Evolutionary conservation across 2,329 filamentous ascomycete genomes (phyloP).

Genomic region (Trichophyton schoenleinii): DNA sequence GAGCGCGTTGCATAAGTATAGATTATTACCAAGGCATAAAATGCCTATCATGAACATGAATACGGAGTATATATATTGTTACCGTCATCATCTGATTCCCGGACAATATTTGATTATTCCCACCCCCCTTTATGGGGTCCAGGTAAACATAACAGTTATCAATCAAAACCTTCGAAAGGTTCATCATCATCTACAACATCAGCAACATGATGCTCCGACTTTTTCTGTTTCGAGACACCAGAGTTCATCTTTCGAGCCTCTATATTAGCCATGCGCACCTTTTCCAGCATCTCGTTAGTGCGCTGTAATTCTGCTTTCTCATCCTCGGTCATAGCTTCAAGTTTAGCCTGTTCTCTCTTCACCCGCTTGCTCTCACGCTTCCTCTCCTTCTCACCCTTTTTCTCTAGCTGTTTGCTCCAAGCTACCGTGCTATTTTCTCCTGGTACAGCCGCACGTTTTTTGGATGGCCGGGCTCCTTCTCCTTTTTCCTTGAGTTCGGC

Average conservation of each 20-base stretch:
- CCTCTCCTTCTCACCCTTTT: constrained; percentile 49
- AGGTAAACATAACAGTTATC: background rate
- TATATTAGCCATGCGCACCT: constrained; percentile 48
- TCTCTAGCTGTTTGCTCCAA: constrained; percentile 60
- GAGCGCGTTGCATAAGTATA: background rate
- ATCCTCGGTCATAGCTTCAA: constrained; percentile 56
- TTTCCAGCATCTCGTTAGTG: constrained; percentile 50
- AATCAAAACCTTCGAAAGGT: constrained; percentile 49
- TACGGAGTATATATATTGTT: background rate
- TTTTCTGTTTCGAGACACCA: constrained; percentile 4
- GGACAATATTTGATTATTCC: background rate
- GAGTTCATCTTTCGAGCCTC: background rate
- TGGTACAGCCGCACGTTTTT: constrained; percentile 42
- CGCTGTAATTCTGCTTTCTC: constrained; percentile 52
- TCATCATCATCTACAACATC: constrained; percentile 26
- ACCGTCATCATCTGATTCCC: background rate
- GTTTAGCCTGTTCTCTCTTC: constrained; percentile 50
- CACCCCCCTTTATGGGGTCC: too few relatives aligned
- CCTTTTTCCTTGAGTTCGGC: constrained; percentile 36
- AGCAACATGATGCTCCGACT: constrained; percentile 13
- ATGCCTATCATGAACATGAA: background rate
- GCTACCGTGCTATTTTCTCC: constrained; percentile 42
- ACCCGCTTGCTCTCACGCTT: constrained; percentile 53
- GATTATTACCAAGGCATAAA: background rate
- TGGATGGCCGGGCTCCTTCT: constrained; percentile 27